Evolutionary conservation across 192 early-diverging fungal genomes (phyloP), one percentile per base, ranked within the genome.

Genomic region (Mortierella antarctica): DNA sequence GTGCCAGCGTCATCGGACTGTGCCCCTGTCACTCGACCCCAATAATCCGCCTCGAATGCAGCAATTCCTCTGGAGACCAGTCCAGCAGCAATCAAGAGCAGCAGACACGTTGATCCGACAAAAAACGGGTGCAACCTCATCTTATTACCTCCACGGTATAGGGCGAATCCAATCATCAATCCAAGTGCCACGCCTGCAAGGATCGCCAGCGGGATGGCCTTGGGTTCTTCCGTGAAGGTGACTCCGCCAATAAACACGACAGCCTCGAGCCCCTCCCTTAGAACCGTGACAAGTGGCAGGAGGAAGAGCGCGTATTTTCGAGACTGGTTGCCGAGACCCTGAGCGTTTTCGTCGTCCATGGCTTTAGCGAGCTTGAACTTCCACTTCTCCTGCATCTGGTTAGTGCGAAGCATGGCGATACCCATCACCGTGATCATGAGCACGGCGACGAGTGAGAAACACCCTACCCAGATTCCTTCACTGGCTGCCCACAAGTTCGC

Each of bases 231-330:
- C 49, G 87, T 86, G 44, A 96, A 77, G 1, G 89, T 90, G 5
- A 94, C 93, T 21, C 96, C 96, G 59, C 90, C 95, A 57, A 98
- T 87, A 83, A 98, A 94, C 5, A 98, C 89, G 4, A 98, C 86
- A 2, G 94, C 90, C 80, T 98, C 96, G 0, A 98, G 70, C 0
- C 93, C 94, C 85, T 98, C 96, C 42, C 96, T 84, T 44, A 94
- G 66, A 7, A 98, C 90, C 2, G 95, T 95, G 46, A 95, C 82
- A 49, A 95, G 94, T 3, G 96, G 95, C n/a, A 98, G 83, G 49
- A 94, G 73, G 71, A 96, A 91, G 52, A 98, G 91, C 15, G 92
- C 85, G 62, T 91, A 93, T 49, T 85, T 84, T 53, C 86, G 74
- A 23, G 76, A 79, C 21, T 62, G 68, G 52, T 79, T 79, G 1